These are phyloP conservation scores for Xylaria sp. DNA, from an alignment of 495 filamentous ascomycete genomes.

Conservation along the genomic window DNA sequence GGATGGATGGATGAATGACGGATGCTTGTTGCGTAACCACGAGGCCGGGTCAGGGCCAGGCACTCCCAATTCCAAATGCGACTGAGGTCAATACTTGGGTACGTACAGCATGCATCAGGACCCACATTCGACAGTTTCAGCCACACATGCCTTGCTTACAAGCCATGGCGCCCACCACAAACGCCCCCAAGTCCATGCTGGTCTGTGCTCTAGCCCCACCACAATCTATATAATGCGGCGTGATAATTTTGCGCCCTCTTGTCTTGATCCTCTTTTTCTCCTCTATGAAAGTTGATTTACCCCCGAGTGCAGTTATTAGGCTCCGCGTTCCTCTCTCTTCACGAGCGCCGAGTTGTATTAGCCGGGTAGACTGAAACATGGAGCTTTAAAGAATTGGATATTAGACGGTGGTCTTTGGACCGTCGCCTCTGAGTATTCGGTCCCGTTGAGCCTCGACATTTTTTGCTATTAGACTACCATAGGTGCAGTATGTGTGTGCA, in stretches of 20 bases:
- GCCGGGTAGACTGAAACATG: constrained; percentile 54
- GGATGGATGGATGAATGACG: constrained; percentile 27
- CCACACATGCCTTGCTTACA: neutral
- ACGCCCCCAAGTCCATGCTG: neutral
- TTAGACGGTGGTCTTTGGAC: constrained; percentile 41
- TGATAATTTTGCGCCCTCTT: constrained; percentile 23
- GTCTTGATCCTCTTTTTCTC: constrained; percentile 44
- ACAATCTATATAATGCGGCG: constrained; percentile 9
- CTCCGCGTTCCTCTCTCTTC: constrained; percentile 43
- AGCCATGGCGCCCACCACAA: neutral
- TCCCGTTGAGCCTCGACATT: constrained; percentile 62
- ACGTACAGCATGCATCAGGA: neutral
- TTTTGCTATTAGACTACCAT: neutral
- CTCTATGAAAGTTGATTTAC: constrained; percentile 54
- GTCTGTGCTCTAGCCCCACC: constrained; percentile 31
- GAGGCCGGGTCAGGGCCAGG: constrained; percentile 25
- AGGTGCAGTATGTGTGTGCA: neutral
- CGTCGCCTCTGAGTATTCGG: constrained; percentile 50
- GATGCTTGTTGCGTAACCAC: constrained; percentile 33
- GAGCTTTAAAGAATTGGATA: constrained; percentile 60
- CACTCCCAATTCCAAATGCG: constrained; percentile 29
- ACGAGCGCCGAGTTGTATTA: constrained; percentile 56
- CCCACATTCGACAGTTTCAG: neutral
- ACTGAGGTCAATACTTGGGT: neutral
- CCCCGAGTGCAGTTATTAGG: constrained; percentile 52